phyloP scores from a whole-genome alignment of 2,329 filamentous ascomycete genomes.

The Phyllosticta capitalensis region DNA sequence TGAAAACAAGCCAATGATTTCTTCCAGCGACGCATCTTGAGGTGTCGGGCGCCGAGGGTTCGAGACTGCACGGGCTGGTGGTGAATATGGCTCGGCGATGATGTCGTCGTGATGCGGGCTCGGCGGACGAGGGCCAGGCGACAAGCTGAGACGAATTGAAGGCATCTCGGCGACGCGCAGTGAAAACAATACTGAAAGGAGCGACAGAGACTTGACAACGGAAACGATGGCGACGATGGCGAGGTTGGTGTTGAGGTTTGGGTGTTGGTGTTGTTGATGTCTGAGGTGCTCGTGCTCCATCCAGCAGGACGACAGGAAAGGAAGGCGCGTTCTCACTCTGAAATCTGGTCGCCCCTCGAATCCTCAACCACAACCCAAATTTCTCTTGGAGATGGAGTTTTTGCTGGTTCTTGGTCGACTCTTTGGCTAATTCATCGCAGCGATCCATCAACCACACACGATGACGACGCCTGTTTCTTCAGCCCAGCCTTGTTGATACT shows the following conservation, averaged over 20 bases:
- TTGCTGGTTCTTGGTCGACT: neutral
- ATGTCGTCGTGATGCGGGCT: neutral
- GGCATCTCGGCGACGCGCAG: neutral
- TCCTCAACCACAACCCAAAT: neutral
- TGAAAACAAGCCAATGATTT: conserved; percentile 3
- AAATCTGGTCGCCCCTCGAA: no score
- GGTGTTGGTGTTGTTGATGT: neutral
- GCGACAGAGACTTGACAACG: no score
- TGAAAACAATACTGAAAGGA: no score
- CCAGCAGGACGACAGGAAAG: neutral
- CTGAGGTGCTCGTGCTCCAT: neutral
- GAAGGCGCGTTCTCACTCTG: neutral
- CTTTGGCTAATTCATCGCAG: neutral
- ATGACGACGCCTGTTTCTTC: neutral
- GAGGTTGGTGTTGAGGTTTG: neutral
- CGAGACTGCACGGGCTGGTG: neutral
- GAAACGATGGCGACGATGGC: no score
- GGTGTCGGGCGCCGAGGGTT: neutral
- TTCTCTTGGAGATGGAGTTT: no score
- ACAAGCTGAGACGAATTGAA: conserved; percentile 6
- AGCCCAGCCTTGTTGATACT: neutral
- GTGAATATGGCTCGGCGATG: neutral
- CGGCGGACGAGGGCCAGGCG: neutral
- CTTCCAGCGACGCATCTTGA: conserved; percentile 1
- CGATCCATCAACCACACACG: neutral